Percentiles rank a stretch among this genome's conserved stretches.
Conservation (phyloP, 768 basidiomycete genomes). For the Lactifluus piperatus region DNA sequence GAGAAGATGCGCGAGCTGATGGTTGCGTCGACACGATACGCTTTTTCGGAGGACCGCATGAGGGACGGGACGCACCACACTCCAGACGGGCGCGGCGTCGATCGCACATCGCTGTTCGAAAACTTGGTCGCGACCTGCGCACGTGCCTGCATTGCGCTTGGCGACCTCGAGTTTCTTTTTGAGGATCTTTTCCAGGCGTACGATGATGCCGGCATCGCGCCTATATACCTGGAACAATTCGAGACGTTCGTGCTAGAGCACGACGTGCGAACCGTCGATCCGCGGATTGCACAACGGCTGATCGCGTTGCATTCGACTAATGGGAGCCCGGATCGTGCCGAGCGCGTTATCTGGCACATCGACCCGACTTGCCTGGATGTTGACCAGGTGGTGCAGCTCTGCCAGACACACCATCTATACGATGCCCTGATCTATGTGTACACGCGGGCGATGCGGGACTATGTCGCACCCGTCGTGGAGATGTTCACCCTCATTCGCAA, state of each 20-base stretch:
- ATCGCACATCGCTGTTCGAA: conserved; percentile 85
- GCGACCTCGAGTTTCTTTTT: conserved; percentile 80
- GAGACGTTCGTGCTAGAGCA: conserved; percentile 76
- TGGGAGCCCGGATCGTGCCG: conserved; percentile 63
- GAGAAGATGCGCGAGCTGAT: conserved; percentile 75
- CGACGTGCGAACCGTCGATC: conserved; percentile 68
- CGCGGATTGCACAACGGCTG: conserved; percentile 79
- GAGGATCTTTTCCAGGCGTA: conserved; percentile 91
- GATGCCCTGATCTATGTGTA: conserved; percentile 95
- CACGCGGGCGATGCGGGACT: conserved; percentile 81
- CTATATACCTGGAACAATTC: conserved; percentile 75
- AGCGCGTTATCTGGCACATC: conserved; percentile 93
- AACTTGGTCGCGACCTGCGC: conserved; percentile 71
- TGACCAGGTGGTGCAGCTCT: conserved; percentile 84
- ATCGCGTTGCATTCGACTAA: conserved; percentile 70
- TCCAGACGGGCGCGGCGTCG: conserved; percentile 82
- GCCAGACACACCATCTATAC: conserved; percentile 75
- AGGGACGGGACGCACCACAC: conserved; percentile 78
- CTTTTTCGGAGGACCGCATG: conserved; percentile 94
- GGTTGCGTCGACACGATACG: conserved; percentile 78
- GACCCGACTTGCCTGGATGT: conserved; percentile 87
- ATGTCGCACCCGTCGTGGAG: conserved; percentile 81
- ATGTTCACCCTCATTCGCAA: conserved; percentile 68
- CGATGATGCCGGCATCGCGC: conserved; percentile 70
- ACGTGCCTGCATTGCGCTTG: conserved; percentile 71